A percentile compares a stretch with the other conserved stretches of the same genome.
Evolutionary conservation across 306 rosid species (phyloP).

Genomic region (Pyrus communis): DNA sequence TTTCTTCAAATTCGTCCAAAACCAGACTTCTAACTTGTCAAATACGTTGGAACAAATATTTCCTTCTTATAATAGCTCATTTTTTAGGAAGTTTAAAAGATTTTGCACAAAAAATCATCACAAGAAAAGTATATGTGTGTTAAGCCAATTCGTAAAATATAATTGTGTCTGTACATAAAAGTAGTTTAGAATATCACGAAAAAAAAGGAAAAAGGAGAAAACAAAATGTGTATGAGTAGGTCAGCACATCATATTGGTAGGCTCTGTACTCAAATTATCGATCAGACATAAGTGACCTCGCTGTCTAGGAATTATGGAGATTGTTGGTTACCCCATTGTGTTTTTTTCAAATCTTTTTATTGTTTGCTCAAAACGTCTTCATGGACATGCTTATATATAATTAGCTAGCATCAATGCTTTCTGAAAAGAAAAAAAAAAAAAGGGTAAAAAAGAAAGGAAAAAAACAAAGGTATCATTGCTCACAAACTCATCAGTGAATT

Average conservation of each 20-base stretch:
- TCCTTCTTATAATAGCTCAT: too few species aligned
- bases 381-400: not conserved
- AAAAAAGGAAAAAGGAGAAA: not conserved
- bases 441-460: not conserved
- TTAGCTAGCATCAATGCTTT: not conserved
- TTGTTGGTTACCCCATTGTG: constrained; percentile 16
- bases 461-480: not conserved
- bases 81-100: too few species aligned
- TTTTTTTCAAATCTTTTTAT: not conserved
- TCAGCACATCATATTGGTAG: constrained; percentile 4
- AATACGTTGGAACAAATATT: too few species aligned
- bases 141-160: too few species aligned
- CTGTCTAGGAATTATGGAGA: constrained; percentile 3
- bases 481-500: not conserved
- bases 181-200: not conserved
- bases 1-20: too few species aligned
- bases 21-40: too few species aligned
- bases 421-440: not conserved
- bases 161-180: too few species aligned
- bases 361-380: not conserved
- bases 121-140: too few species aligned
- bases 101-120: too few species aligned
- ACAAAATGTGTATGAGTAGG: not conserved
- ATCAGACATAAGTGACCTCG: constrained; percentile 2
- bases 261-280: not conserved